Percentiles rank a stretch among this genome's conserved stretches.
Conservation (phyloP, 2,329 filamentous ascomycete species). For the Trichophaea hybrida region DNA sequence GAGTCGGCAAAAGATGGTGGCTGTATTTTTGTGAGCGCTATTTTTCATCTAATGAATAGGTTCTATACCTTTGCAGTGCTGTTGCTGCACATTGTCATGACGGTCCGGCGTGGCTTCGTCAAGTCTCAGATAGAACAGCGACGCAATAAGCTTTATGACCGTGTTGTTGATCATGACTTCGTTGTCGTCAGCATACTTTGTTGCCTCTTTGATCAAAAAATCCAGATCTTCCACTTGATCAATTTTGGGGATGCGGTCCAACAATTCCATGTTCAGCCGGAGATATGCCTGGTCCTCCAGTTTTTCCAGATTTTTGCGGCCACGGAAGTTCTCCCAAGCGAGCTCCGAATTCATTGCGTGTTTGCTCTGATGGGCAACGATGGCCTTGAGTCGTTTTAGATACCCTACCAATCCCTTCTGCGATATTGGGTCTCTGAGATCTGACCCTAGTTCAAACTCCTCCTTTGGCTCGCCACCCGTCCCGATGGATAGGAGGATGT, state of each 20-base stretch:
- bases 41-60: slow-evolving; percentile 30
- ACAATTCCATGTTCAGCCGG: not conserved
- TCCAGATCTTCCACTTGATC: not conserved
- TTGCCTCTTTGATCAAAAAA: not conserved
- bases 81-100: slow-evolving; percentile 27
- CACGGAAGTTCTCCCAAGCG: slow-evolving; percentile 1
- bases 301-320: slow-evolving; percentile 14
- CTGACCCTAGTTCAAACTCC: not conserved
- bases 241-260: not conserved
- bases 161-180: not conserved
- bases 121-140: not conserved
- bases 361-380: not conserved
- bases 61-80: not conserved
- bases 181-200: not conserved
- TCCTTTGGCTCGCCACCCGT: not conserved
- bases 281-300: not conserved
- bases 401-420: not conserved
- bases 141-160: not conserved
- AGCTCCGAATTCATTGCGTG: not conserved
- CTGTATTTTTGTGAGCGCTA: not conserved
- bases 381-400: not conserved
- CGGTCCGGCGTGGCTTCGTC: no score
- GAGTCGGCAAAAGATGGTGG: not conserved
- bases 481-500: not conserved
- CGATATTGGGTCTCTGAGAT: not conserved